Evolutionary conservation across 1,139 yeast species (phyloP).

Genomic region (Dujonia santamariae): DNA sequence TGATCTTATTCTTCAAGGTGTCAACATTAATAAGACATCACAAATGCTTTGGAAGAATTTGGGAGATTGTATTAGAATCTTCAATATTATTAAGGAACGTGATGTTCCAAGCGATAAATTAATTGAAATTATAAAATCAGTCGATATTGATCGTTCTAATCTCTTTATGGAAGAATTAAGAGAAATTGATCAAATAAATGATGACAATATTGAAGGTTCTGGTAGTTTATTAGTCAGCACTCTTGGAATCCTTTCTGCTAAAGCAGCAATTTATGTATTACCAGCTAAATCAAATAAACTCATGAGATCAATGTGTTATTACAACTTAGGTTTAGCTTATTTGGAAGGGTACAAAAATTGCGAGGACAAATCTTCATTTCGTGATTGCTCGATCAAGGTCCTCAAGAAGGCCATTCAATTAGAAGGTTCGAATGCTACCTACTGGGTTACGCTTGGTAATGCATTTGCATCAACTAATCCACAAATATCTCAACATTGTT

Average conservation of each 20-base stretch:
- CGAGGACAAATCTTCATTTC: slow-evolving; percentile 18
- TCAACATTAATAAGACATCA: slow-evolving; percentile 31
- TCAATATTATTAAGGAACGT: slow-evolving; percentile 40
- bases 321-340: slow-evolving; percentile 69
- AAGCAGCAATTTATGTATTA: slow-evolving; percentile 24
- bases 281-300: slow-evolving; percentile 42
- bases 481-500: slow-evolving; percentile 85
- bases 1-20: slow-evolving; percentile 42
- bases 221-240: slow-evolving; percentile 18
- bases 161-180: slow-evolving; percentile 7
- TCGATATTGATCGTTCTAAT: slow-evolving; percentile 10
- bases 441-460: slow-evolving; percentile 84
- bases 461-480: slow-evolving; percentile 60
- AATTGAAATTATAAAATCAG: slow-evolving; percentile 26
- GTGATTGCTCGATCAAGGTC: slow-evolving; percentile 51
- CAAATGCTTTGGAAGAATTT: slow-evolving; percentile 55
- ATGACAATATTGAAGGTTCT: slow-evolving; percentile 11
- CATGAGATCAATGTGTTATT: slow-evolving; percentile 59
- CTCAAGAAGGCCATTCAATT: slow-evolving; percentile 67
- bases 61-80: slow-evolving; percentile 48
- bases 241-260: slow-evolving; percentile 26
- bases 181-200: slow-evolving; percentile 6
- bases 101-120: slow-evolving; percentile 46
- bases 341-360: slow-evolving; percentile 44
- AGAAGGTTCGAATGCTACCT: slow-evolving; percentile 66